Evolutionary conservation across 2,329 filamentous ascomycete genomes (phyloP), one percentile per base, ranked within the genome.

Genomic region (Teratosphaeria gauchensis): DNA sequence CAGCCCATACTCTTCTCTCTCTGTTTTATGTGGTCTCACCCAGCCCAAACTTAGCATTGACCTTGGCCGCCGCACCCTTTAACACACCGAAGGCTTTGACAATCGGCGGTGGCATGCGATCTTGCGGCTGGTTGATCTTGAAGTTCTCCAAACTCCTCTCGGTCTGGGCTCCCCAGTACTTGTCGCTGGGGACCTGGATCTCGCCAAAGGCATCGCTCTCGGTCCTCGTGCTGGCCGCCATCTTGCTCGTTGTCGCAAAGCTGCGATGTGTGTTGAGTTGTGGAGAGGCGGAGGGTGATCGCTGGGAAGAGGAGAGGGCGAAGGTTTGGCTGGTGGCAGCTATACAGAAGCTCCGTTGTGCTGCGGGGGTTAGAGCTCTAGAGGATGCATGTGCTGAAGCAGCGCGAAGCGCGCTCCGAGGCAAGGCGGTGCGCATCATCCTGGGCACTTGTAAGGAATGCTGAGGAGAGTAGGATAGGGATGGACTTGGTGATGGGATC

Each of bases 181-280:
- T 92, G 84, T 96, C 90, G 65, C 83, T 82, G 51, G 88, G 83
- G 68, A 97, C 92, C 80, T 96, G 85, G 75, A 99, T 84, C 80
- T 95, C 91, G 78, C 94, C 94, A 81, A 97, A 97, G 77, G 94
- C 94, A 81, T 99, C 94, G 77, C 85, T 94, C 79, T 99, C 94
- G 71, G 87, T 90, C 77, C 94, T 85, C 65, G 86, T 88, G 58
- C 68, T 69, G 52, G 61, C 65, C 4, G 66, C 19, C 71, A 73
- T 75, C 33, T 57, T 72, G 57, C 66, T 58, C 53, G 71, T 69
- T 56, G 63, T 70, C 38, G 32, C n/a, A 32, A 38, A 16, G 31
- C 19, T 57, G 56, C 52, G 16, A 12, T 28, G 5, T 53, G 28
- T 24, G 7, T 28, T 28, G 7, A 2, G n/a, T 6, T 32, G 14